Evolutionary conservation across 176 grass and related monocot species (phyloP), one percentile per base, ranked within the genome.

Genomic region (Oryza coarctata): DNA sequence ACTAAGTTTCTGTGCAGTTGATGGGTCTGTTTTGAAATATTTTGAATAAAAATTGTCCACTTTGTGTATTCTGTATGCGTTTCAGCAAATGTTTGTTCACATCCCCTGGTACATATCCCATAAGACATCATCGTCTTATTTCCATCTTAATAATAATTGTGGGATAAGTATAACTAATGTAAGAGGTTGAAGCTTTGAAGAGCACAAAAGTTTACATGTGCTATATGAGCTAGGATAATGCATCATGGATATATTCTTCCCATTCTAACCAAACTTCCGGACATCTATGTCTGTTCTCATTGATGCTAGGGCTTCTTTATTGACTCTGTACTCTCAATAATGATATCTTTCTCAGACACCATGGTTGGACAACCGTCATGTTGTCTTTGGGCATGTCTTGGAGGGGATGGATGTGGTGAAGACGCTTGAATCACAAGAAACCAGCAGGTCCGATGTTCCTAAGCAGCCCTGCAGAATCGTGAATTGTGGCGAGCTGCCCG

Each of bases 331-430:
- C 49, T 13, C 35, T 85, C 6, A 68, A 78, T 55, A 65, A 81
- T 50, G 14, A 43, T 45, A 74, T 84, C 49, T n/a, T 70, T 69
- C 32, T 33, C 84, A 90, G 91, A 90, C 91, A 75, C 84, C 87
- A 41, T 90, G 91, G 84, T 77, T 93, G 84, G 91, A 90, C 80
- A 58, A 82, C 70, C 80, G 76, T 69, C 91, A 93, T 29, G 91
- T 90, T 13, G 91, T 93, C 57, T 90, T 93, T 90, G 91, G 91
- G 64, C 84, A 90, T 17, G 84, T 93, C 22, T 55, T 87, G 66
- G 88, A 90, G 78, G 87, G 91, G 33, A 90, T 93, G 88, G 88
- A 90, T 23, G 77, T 93, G 17, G 84, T 93, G 76, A 88, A n/a
- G 78, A 68, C 77, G 70, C 91, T 93, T 70, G 91, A 93, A 52